Percentiles rank a stretch among this genome's conserved stretches.
phyloP scores from a whole-genome alignment of 306 rosid genomes.

The Lathyrus aphaca region DNA sequence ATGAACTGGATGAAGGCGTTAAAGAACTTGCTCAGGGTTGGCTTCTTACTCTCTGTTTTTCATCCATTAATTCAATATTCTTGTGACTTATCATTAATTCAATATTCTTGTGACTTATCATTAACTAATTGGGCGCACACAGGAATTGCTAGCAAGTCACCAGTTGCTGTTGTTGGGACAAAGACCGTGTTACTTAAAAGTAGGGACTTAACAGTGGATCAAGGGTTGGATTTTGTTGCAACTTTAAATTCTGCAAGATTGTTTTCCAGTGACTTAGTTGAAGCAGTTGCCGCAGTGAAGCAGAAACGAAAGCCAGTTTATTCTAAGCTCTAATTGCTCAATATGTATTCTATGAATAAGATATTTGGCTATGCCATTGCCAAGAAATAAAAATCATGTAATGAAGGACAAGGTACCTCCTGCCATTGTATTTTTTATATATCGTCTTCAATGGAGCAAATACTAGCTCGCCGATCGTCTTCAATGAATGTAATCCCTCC shows the following conservation, averaged over 20 bases:
- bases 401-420: too few species aligned
- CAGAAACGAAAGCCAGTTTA: constrained; percentile 71
- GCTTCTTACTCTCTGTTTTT: not conserved
- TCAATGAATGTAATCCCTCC: too few species aligned
- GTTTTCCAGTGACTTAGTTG: constrained; percentile 61
- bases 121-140: not conserved
- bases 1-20: constrained; percentile 55
- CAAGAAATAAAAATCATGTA: too few species aligned
- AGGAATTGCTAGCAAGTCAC: constrained; percentile 77
- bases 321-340: constrained; percentile 59
- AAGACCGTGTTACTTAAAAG: constrained; percentile 73
- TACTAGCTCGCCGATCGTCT: too few species aligned
- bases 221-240: constrained; percentile 86
- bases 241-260: constrained; percentile 77
- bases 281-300: constrained; percentile 57
- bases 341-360: too few species aligned
- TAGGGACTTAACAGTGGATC: constrained; percentile 72
- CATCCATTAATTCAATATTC: not conserved
- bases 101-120: not conserved
- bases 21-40: constrained; percentile 41
- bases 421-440: too few species aligned
- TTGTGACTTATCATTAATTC: not conserved
- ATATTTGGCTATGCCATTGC: too few species aligned
- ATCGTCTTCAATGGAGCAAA: too few species aligned
- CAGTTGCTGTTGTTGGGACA: constrained; percentile 77